These are phyloP conservation scores for Cyberlindnera maclurae DNA, from an alignment of 805 yeast species.

Conservation along the genomic window DNA sequence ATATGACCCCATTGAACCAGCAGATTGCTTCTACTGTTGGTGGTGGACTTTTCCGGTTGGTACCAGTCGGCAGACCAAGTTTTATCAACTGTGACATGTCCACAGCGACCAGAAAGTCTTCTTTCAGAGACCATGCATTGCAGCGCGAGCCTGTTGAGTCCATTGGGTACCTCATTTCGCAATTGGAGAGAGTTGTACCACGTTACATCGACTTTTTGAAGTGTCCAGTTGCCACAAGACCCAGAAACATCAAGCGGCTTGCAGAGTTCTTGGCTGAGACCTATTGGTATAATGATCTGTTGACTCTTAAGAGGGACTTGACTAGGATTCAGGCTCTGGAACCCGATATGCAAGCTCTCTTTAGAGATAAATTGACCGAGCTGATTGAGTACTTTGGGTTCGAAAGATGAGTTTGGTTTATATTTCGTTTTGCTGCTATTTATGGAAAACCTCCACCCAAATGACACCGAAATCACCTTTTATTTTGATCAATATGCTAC, in stretches of 20 bases:
- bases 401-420: constrained; percentile 11
- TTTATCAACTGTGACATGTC: not conserved
- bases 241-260: constrained; percentile 26
- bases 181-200: constrained; percentile 24
- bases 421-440: no score
- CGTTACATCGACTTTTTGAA: constrained; percentile 27
- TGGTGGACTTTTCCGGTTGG: constrained; percentile 5
- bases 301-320: constrained; percentile 7
- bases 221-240: constrained; percentile 27
- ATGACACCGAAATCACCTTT: no score
- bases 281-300: constrained; percentile 27
- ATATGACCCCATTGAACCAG: not conserved
- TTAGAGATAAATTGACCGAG: constrained; percentile 13
- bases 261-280: constrained; percentile 30
- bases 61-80: constrained; percentile 5
- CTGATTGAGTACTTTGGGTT: constrained; percentile 22
- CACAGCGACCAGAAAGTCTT: not conserved
- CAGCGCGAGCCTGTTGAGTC: constrained; percentile 1
- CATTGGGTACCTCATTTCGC: constrained; percentile 7
- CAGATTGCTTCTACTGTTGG: not conserved
- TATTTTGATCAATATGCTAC: no score
- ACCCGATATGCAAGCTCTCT: constrained; percentile 3
- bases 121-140: not conserved
- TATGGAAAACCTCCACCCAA: not conserved
- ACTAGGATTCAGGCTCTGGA: constrained; percentile 13